phyloP scores from a whole-genome alignment of 2,329 filamentous ascomycete genomes.

The Hymenoscyphus fraxineus region DNA sequence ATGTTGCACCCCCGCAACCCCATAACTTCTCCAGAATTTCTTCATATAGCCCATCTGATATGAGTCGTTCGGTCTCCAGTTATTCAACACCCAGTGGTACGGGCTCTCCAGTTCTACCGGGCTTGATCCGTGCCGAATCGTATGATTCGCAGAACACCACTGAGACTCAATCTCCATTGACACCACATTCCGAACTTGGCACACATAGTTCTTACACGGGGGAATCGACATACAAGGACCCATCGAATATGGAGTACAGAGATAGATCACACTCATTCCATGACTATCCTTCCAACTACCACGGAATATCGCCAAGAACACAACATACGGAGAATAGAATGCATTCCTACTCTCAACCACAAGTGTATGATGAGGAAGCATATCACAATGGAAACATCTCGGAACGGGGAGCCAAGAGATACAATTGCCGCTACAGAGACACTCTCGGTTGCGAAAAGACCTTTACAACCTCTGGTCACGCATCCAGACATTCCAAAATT shows the following conservation, averaged over 20 bases:
- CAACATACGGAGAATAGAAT: slow-evolving; percentile 12
- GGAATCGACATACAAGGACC: slow-evolving; percentile 28
- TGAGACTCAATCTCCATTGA: slow-evolving; percentile 53
- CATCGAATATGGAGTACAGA: slow-evolving; percentile 40
- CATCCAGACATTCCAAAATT: slow-evolving; percentile 81
- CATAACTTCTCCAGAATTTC: slow-evolving; percentile 8
- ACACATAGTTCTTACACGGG: slow-evolving; percentile 31
- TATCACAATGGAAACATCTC: slow-evolving; percentile 15
- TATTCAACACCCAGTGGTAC: slow-evolving; percentile 40
- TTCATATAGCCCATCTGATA: slow-evolving; percentile 13
- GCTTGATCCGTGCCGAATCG: slow-evolving; percentile 57
- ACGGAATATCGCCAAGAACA: slow-evolving; percentile 10
- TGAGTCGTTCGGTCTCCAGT: slow-evolving; percentile 28
- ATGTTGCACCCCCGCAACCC: slow-evolving; percentile 34
- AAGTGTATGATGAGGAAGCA: slow-evolving; percentile 25
- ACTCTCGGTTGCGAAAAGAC: slow-evolving; percentile 70
- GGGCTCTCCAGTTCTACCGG: slow-evolving; percentile 41
- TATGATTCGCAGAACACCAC: slow-evolving; percentile 58
- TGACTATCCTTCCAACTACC: slow-evolving; percentile 16
- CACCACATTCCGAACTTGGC: slow-evolving; percentile 44
- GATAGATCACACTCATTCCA: slow-evolving; percentile 15
- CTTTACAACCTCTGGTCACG: slow-evolving; percentile 80
- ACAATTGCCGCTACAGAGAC: slow-evolving; percentile 70
- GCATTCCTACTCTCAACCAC: slow-evolving; percentile 18
- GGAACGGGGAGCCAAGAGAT: slow-evolving; percentile 51